phyloP scores from a whole-genome alignment of 23 red algal species.

The Cyanidioschyzon merolae region DNA sequence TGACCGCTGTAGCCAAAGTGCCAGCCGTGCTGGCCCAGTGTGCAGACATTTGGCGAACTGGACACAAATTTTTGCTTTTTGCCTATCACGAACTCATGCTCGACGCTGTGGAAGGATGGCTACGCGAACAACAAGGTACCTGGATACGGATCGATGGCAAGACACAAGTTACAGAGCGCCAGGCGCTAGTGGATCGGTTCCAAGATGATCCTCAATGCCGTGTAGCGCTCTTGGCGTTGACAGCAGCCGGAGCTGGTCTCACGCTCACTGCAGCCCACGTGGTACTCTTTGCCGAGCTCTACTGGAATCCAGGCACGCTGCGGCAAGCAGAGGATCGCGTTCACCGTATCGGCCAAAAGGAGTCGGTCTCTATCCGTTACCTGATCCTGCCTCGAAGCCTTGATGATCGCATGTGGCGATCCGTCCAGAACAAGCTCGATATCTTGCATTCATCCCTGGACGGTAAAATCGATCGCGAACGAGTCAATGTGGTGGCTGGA shows the following conservation, averaged over 20 bases:
- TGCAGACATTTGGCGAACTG: slow-evolving; percentile 21
- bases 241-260: slow-evolving; percentile 59
- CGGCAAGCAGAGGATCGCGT: slow-evolving; percentile 75
- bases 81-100: slow-evolving; percentile 5
- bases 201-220: slow-evolving; percentile 33
- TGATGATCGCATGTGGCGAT: slow-evolving; percentile 57
- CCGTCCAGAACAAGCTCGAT: slow-evolving; percentile 36
- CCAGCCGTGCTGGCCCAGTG: slow-evolving; percentile 35
- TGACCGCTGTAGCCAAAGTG: slow-evolving; percentile 46
- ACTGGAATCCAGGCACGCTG: slow-evolving; percentile 71
- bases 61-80: slow-evolving; percentile 9
- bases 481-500: background rate
- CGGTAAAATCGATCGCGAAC: slow-evolving; percentile 1
- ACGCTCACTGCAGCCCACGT: slow-evolving; percentile 50
- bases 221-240: slow-evolving; percentile 56
- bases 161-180: slow-evolving; percentile 32
- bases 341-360: slow-evolving; percentile 53
- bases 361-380: slow-evolving; percentile 52
- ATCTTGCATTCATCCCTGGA: slow-evolving; percentile 49
- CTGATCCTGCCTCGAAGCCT: slow-evolving; percentile 47
- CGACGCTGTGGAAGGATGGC: background rate
- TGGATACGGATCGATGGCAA: slow-evolving; percentile 22
- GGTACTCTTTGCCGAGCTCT: slow-evolving; percentile 69
- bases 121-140: background rate
- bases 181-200: slow-evolving; percentile 36